phyloP scores from a whole-genome alignment of 2,329 filamentous ascomycete genomes.

The Claviceps maximensis region DNA sequence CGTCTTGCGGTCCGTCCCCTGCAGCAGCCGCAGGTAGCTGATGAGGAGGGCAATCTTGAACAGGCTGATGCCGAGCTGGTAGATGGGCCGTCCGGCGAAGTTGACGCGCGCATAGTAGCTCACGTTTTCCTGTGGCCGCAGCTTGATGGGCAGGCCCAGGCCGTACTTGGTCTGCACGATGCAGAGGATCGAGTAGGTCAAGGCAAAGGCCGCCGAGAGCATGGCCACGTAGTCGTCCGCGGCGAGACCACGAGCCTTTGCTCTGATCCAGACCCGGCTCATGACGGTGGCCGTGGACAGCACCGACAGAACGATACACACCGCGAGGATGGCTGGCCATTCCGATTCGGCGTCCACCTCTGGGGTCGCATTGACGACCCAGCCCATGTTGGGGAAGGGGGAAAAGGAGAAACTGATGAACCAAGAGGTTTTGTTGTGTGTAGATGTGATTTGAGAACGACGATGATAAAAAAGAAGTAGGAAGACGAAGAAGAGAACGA shows the following conservation, averaged over 20 bases:
- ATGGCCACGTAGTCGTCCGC: constrained; percentile 32
- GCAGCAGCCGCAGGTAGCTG: constrained; percentile 37
- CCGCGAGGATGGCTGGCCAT: constrained; percentile 33
- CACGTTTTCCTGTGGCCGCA: constrained; percentile 30
- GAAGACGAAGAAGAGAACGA: no score
- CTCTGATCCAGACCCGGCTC: constrained; percentile 28
- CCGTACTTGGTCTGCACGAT: constrained; percentile 41
- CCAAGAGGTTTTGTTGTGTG: background rate
- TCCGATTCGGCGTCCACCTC: constrained; percentile 33
- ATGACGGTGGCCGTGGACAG: constrained; percentile 29
- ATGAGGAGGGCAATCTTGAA: constrained; percentile 42
- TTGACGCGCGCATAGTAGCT: constrained; percentile 35
- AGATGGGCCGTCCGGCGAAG: constrained; percentile 39
- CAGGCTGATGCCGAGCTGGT: constrained; percentile 40
- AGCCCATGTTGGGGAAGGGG: constrained; percentile 32
- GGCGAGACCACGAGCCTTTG: constrained; percentile 28
- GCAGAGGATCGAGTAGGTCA: constrained; percentile 36
- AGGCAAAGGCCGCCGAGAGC: constrained; percentile 29
- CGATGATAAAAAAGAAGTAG: no score
- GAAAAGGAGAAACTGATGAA: no score
- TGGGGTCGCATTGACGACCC: constrained; percentile 35
- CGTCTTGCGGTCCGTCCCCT: constrained; percentile 29
- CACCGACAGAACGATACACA: constrained; percentile 31
- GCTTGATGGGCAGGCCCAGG: constrained; percentile 31
- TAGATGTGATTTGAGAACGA: background rate